phyloP scores from a whole-genome alignment of 495 filamentous ascomycete genomes.

The Xylaria venustula region DNA sequence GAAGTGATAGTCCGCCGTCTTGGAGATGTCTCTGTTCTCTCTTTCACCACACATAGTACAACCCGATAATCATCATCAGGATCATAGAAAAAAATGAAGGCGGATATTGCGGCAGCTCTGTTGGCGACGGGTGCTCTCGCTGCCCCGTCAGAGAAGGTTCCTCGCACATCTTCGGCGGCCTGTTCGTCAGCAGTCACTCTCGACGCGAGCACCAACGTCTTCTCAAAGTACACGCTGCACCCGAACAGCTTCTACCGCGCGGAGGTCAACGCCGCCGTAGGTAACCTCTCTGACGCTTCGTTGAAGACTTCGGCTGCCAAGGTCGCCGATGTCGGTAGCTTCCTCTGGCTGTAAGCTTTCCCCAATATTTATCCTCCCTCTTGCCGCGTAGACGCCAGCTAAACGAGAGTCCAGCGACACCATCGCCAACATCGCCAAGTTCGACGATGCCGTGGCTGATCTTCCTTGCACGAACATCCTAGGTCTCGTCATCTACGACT shows the following conservation, averaged over 20 bases:
- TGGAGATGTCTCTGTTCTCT: conserved; percentile 13
- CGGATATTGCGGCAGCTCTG: conserved; percentile 37
- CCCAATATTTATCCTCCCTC: not conserved
- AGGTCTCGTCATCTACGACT: conserved; percentile 72
- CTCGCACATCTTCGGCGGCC: conserved; percentile 33
- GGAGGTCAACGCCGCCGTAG: conserved; percentile 52
- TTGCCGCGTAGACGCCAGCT: not conserved
- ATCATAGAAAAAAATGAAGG: conserved; percentile 45
- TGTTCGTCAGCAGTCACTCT: conserved; percentile 52
- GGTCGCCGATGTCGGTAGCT: conserved; percentile 65
- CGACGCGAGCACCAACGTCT: conserved; percentile 54
- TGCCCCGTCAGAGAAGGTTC: conserved; percentile 38
- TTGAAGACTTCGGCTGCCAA: conserved; percentile 42
- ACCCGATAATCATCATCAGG: conserved; percentile 19
- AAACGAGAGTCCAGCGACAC: conserved; percentile 43
- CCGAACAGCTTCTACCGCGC: conserved; percentile 56
- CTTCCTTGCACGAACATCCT: conserved; percentile 56
- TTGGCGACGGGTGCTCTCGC: conserved; percentile 43
- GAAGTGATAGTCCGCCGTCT: conserved; percentile 16
- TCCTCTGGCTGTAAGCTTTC: conserved; percentile 64
- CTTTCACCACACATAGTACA: conserved; percentile 37
- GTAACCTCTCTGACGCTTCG: conserved; percentile 33
- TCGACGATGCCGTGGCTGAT: conserved; percentile 55
- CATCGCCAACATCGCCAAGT: conserved; percentile 58
- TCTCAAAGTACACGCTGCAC: conserved; percentile 51